Evolutionary conservation across 164 flowering plant species (phyloP), one percentile per base, ranked within the genome.

Genomic region (Litsea cubeba): DNA sequence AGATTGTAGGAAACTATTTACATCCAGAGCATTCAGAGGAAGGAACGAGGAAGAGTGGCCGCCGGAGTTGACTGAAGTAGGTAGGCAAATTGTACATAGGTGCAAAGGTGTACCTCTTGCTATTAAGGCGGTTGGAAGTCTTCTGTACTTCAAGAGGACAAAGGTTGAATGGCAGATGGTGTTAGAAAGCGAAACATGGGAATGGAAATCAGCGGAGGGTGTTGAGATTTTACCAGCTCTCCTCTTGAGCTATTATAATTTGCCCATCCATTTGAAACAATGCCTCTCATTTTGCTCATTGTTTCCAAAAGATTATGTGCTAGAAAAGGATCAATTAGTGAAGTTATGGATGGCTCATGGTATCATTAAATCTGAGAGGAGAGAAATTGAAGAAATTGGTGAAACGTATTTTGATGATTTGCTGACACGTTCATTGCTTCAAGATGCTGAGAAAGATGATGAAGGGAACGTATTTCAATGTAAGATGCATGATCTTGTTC

Each of bases 241-340:
- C 8, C 30, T 46, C 20, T 35, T 80, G 54, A 77, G 80, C 60
- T 77, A 77, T 50, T n/a, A 71, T 18, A 69, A 69, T 58, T 30
- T 77, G 22, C 80, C 80, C 12, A 46, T 70, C 32, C 71, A 72
- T 66, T 65, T 79, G 35, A 79, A 69, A 69, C 71, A 58, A 24
- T 76, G 80, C 28, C 75, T 80, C 60, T 70, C 74, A 0, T 80
- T 62, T 69, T 80, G 82, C 73, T 77, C 78, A 3, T 26, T 80
- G 23, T 80, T 71, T 65, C 82, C 80, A 0, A 77, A 77, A 40
- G 74, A 72, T 22, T 32, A 57, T 22, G n/a, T 15, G 0, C 51
- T 77, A 22, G 12, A 26, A 1, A 80, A 75, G 65, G 73, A 69
- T 8, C 12, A 20, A 17, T 17, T 80, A 23, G 68, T 80, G n/a